A percentile compares a stretch with the other conserved stretches of the same genome.
Evolutionary conservation across 768 basidiomycete species (phyloP).

Genomic region (Termitomyces sp.): DNA sequence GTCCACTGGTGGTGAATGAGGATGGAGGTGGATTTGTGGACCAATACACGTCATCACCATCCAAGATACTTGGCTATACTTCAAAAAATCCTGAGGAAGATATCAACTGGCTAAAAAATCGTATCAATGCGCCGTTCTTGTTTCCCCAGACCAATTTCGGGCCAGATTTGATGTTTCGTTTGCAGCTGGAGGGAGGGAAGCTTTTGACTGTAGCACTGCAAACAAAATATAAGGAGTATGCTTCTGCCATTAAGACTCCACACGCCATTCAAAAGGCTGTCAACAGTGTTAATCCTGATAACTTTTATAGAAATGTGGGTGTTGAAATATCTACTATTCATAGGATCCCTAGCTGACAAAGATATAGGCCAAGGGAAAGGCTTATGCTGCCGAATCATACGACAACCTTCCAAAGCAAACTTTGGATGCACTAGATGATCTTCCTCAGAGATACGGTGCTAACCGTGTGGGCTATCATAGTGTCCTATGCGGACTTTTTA

Average conservation of each 20-base stretch:
- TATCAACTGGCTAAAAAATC: background rate
- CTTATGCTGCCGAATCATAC: background rate
- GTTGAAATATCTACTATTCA: background rate
- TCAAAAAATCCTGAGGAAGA: background rate
- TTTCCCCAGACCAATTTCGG: background rate
- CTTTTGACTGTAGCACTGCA: background rate
- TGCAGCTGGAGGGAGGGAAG: background rate
- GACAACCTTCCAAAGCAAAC: background rate
- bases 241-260: background rate
- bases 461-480: background rate
- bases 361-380: background rate
- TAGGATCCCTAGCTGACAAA: background rate
- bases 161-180: background rate
- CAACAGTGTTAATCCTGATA: background rate
- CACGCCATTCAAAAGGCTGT: background rate
- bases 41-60: background rate
- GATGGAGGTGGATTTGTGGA: background rate
- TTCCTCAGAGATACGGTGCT: background rate
- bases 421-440: background rate
- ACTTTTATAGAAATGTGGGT: background rate
- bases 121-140: background rate
- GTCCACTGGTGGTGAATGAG: background rate
- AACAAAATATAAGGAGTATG: background rate
- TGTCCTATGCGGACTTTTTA: background rate
- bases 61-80: background rate